phyloP scores from a whole-genome alignment of 208 protist species.

The Trypanosoma boissoni region DNA sequence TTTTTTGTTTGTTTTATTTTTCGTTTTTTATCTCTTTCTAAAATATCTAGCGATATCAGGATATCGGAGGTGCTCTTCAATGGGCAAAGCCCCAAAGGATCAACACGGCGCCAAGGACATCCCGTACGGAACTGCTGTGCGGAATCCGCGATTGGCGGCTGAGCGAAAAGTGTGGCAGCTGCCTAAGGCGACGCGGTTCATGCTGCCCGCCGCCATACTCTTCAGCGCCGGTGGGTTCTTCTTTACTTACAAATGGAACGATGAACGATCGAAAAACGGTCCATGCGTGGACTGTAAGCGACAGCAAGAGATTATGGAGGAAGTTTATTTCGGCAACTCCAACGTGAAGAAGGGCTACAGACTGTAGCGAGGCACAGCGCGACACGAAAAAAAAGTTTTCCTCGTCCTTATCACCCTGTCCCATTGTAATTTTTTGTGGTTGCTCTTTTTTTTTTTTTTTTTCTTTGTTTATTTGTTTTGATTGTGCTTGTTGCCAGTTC shows the following conservation, averaged over 20 bases:
- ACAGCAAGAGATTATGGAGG: conserved; percentile 81
- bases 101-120: conserved; percentile 1
- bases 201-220: conserved; percentile 55
- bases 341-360: conserved; percentile 48
- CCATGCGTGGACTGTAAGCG: conserved; percentile 75
- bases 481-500: not conserved
- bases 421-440: conserved; percentile 6
- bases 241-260: conserved; percentile 71
- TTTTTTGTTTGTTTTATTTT: not conserved
- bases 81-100: not conserved
- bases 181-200: conserved; percentile 26
- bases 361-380: conserved; percentile 27
- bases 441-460: conserved; percentile 8
- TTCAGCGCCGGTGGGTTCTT: conserved; percentile 60
- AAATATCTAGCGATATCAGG: not conserved
- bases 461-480: conserved; percentile 7
- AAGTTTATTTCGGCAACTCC: conserved; percentile 76
- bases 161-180: conserved; percentile 12
- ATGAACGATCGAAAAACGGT: conserved; percentile 59
- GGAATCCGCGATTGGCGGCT: conserved; percentile 4
- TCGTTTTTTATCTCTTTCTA: not conserved
- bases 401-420: not conserved
- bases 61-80: not conserved
- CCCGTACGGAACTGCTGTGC: conserved; percentile 17
- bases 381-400: not conserved